Base-by-base conservation (phyloP, 805 yeast genomes). In the Sugiyamaella valdiviana region DNA sequence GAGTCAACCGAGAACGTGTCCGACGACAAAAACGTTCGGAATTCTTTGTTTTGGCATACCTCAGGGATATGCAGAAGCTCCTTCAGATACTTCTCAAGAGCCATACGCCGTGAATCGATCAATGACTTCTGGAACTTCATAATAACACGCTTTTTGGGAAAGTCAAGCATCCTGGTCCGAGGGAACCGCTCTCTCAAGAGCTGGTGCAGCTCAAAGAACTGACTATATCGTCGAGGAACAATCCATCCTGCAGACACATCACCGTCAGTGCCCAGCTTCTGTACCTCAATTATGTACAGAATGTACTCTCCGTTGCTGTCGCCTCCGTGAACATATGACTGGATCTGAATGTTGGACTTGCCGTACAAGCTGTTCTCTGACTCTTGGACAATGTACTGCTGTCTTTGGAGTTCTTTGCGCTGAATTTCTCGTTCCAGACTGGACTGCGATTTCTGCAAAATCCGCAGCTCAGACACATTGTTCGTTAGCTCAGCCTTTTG, bases 171-270 rank as follows among this genome's bases (percentile, higher is more conserved):
- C 5, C 69, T 64, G 1, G 83, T 80, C 41, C 66, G 69, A 0
- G 80, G 74, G 56, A 80, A 82, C 39, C 66, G 69, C 2, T 64
- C 63, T 49, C 73, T 77, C 55, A 90, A 66, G 52, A 84, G 80
- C 51, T 78, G 79, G 60, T 90, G 80, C 29, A 90, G 69, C 52
- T 75, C 77, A 64, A 74, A 80, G 63, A 90, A 90, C 60, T 91
- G 96, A 57, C 85, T 85, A 60, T 81, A 90, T 49, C 98, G 71
- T 56, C 96, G 69, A 0, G 95, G 91, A n/a, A 89, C 85, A 46
- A 86, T 79, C 97, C 97, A 91, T 0, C 87, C 84, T 0, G 90
- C 87, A 2, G 77, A 70, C 4, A 74, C 72, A 6, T 68, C 62
- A 2, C 69, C 73, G 20, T 45, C 50, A 19, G 14, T 21, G 2